A percentile compares a stretch with the other conserved stretches of the same genome.
Conservation (phyloP, 176 grass and related monocot species). For the Pharus latifolius region DNA sequence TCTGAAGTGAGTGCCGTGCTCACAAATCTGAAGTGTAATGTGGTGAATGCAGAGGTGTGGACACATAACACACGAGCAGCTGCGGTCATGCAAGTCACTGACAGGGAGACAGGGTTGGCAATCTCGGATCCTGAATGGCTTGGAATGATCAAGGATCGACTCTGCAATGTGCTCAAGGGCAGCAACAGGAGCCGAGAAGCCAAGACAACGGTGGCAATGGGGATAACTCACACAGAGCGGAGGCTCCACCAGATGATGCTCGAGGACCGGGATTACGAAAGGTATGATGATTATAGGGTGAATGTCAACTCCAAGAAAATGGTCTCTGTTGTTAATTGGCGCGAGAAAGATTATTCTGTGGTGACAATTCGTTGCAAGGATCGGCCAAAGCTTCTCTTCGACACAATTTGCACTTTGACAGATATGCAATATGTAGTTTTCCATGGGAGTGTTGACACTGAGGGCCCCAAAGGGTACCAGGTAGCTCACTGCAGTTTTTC, state of each 20-base stretch:
- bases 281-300: conserved; percentile 23
- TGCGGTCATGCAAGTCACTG: conserved; percentile 75
- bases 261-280: conserved; percentile 72
- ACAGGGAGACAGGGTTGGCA: conserved; percentile 35
- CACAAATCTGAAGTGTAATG: conserved; percentile 64
- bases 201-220: conserved; percentile 40
- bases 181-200: conserved; percentile 40
- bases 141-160: conserved; percentile 50
- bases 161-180: conserved; percentile 76
- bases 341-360: conserved; percentile 85
- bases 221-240: conserved; percentile 51
- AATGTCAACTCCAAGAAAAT: conserved; percentile 20
- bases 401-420: conserved; percentile 82
- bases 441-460: conserved; percentile 68
- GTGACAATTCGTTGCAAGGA: conserved; percentile 77
- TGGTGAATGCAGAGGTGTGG: conserved; percentile 86
- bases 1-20: conserved; percentile 87
- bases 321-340: conserved; percentile 73
- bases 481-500: conserved; percentile 23
- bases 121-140: conserved; percentile 49
- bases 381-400: conserved; percentile 87
- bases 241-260: conserved; percentile 96
- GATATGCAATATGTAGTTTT: conserved; percentile 99
- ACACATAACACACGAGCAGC: conserved; percentile 77
- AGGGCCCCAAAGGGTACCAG: conserved; percentile 81